Conservation (phyloP, 805 yeast species). For the Geotrichum ghanense region DNA sequence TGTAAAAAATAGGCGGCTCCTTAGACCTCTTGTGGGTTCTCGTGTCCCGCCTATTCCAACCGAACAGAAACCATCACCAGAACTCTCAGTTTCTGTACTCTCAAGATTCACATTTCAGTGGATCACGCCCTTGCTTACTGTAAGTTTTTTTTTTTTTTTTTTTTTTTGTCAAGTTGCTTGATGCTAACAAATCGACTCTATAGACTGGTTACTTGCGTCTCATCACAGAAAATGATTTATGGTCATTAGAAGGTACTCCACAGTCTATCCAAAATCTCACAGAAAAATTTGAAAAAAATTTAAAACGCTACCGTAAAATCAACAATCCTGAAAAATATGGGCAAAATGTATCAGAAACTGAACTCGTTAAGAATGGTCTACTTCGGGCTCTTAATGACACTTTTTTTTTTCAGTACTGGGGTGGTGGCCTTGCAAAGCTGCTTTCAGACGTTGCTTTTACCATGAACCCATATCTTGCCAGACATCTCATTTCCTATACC, state of each 20-base stretch:
- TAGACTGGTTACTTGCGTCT: conserved; percentile 52
- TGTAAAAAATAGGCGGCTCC: conserved; percentile 6
- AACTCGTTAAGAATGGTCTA: conserved; percentile 13
- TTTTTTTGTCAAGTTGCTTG: not conserved
- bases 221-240: conserved; percentile 46
- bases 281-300: conserved; percentile 23
- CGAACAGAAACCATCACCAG: conserved; percentile 11
- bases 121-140: conserved; percentile 13
- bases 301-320: conserved; percentile 20
- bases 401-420: conserved; percentile 26
- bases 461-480: conserved; percentile 55
- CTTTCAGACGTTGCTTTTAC: conserved; percentile 30
- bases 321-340: conserved; percentile 12
- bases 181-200: not conserved
- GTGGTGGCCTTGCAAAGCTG: conserved; percentile 23
- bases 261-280: conserved; percentile 27
- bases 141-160: conserved; percentile 1
- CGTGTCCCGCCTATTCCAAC: conserved; percentile 3
- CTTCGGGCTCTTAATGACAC: conserved; percentile 28
- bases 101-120: conserved; percentile 13
- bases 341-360: not conserved
- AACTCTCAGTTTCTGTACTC: conserved; percentile 10
- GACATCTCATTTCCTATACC: conserved; percentile 55
- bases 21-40: conserved; percentile 15
- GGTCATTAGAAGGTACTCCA: conserved; percentile 28